Evolutionary conservation across 1,139 yeast species (phyloP), one percentile per base, ranked within the genome.

Genomic region (Pichia sp.): DNA sequence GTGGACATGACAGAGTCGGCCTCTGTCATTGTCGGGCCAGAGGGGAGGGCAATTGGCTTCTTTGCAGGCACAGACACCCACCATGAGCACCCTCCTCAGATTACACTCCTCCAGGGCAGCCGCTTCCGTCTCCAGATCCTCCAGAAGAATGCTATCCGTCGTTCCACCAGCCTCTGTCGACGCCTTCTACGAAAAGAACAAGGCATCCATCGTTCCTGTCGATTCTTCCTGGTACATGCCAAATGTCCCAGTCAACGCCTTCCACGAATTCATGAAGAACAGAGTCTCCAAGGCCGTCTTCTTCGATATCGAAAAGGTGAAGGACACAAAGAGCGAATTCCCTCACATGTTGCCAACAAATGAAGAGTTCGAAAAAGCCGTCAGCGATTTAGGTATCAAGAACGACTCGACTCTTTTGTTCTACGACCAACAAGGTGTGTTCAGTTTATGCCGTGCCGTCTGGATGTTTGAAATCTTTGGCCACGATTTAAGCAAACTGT

Each of bases 201-300:
- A 36, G 9, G 40, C 31, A 5, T 35, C 82, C 37, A 18, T 85
- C 12, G 67, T 86, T 11, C 85, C 96, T 1, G 70, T 93, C 22
- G 99, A 93, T 64, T 83, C 95, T 6, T 83, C 97, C 0, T 93
- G 98, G 98, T 89, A 81, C 65, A 75, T 91, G 80, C 96, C 98
- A 39, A 84, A 83, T 60, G 71, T 69, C 39, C 81, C 84, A 11
- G 72, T 77, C 44, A 73, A 77, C 56, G 94, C 85, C 2, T 67
- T 65, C 44, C 68, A 72, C 18, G 88, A 87, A 56, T 83, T 73
- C 62, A 65, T 71, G 49, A 72, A 76, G 34, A 77, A 71, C 50
- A 75, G 96, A 51, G 67, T 93, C 15, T 50, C 53, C 14, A 81
- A 83, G 12, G 77, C 97, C 1, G 81, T 82, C 7, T 90, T 77